Evolutionary conservation across 2,329 filamentous ascomycete genomes (phyloP).

Genomic region (Penicillium sp.): DNA sequence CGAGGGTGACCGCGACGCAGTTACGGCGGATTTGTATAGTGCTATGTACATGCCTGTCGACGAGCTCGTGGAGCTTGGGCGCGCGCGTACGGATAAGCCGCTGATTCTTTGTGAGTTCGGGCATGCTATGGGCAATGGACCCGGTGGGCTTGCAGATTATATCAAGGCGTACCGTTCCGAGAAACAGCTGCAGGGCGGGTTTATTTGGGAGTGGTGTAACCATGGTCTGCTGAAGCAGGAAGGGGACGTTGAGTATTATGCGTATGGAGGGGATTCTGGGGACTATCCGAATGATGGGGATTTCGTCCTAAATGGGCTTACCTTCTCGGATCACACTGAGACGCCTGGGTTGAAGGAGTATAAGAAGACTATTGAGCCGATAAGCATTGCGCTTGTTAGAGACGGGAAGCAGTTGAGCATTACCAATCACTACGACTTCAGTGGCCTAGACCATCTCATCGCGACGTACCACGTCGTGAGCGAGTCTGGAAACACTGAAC

Average conservation of each 20-base stretch:
- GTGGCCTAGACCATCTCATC: conserved; percentile 49
- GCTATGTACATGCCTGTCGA: conserved; percentile 68
- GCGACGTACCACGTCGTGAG: conserved; percentile 27
- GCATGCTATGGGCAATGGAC: conserved; percentile 75
- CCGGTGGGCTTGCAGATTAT: conserved; percentile 72
- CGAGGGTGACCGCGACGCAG: conserved; percentile 65
- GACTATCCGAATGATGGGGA: conserved; percentile 64
- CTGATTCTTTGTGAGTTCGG: conserved; percentile 56
- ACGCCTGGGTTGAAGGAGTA: conserved; percentile 61
- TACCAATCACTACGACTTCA: conserved; percentile 58
- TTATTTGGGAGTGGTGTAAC: conserved; percentile 70
- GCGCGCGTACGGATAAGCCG: conserved; percentile 43
- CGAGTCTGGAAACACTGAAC: conserved; percentile 30
- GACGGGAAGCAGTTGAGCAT: conserved; percentile 43
- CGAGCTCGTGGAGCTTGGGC: conserved; percentile 49
- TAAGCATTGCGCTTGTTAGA: conserved; percentile 48
- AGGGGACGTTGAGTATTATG: conserved; percentile 50
- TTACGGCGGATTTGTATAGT: conserved; percentile 68
- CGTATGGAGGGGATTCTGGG: conserved; percentile 67
- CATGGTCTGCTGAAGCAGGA: conserved; percentile 57
- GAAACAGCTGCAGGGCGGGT: conserved; percentile 68
- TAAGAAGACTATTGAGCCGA: conserved; percentile 63
- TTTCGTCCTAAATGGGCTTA: conserved; percentile 68
- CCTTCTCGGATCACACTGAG: conserved; percentile 55
- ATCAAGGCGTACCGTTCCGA: conserved; percentile 65